Evolutionary conservation across 108 stramenopile species (phyloP), one percentile per base, ranked within the genome.

Genomic region (Stephanodiscus minutulus): DNA sequence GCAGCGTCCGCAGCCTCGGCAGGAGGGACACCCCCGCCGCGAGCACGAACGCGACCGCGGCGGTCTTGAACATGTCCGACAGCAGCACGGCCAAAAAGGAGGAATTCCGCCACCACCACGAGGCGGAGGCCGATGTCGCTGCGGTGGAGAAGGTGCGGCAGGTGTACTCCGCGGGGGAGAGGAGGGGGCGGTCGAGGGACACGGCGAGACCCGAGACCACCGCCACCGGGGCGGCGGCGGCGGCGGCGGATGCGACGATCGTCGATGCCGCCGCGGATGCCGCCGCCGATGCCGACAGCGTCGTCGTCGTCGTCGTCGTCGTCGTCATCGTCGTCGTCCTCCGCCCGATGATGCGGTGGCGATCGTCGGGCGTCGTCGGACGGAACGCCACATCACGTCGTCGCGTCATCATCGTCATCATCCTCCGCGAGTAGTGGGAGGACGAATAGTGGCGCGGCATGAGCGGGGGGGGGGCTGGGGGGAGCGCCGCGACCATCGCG

Each of bases 191-290:
- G 46, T 82, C 82, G 25, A 82, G 66, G 2, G 72, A 60, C 12
- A 82, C 77, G 57, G 82, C 82, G 37, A 82, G 59, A 43, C 74
- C 74, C 43, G 82, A 82, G n/a, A n/a, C n/a, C n/a, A n/a, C n/a
- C n/a, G n/a, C n/a, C 56, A 67, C 28, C 53, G 65, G 37, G 68
- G 33, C 61, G 68, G 33, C 10, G n/a, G 36, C 21, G 17, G 64
- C 5, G 48, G 18, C 28, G 25, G 22, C 8, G 36, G 35, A 8
- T 0, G 36, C n/a, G 41, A 21, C n/a, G 54, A 55, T 20, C 24
- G 52, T 56, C 46, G 39, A 37, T 21, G 37, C 27, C 25, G 67
- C 35, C 29, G 22, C 44, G 15, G 18, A 49, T 21, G 33, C 66
- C 3, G 53, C 53, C 25, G 53, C 8, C 11, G 20, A 13, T 15